Base-by-base conservation (phyloP, 352 stramenopile genomes). In the Globisporangium canariense region DNA sequence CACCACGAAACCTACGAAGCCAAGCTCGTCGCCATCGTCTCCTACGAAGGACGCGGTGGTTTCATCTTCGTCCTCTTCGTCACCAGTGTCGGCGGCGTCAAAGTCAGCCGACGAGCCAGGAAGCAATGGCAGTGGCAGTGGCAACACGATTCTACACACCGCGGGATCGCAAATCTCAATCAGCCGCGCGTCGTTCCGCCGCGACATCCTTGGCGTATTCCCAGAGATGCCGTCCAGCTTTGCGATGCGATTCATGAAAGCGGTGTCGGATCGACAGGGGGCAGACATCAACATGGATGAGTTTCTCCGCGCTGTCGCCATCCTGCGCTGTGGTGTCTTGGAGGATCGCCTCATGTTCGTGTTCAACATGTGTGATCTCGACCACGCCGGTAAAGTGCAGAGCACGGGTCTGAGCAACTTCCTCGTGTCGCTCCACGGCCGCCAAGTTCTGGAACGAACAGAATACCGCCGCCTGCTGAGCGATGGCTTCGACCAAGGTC, bases 231-330 rank as follows among this genome's bases (percentile, higher is more conserved):
- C 88, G 13, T 96, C 88, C 28, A 94, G 83, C 61, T 94, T 96
- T 64, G 86, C 86, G 9, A 93, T 96, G 83, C 77, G 88, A 3
- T 92, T 96, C 58, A 93, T 94, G 79, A 96, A 96, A 66, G 86
- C 85, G 1, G 78, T 96, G 45, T 92, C 82, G 0, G 88, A 96
- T 41, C 87, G 85, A 8, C 84, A 93, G 68, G 80, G 83, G 20
- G 78, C 83, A 0, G 88, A 96, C 64, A 92, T 96, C 66, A 92
- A 91, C 47, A 93, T 96, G 86, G 88, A 96, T 60, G 88, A 96
- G 62, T 94, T 96, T 52, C 55, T 96, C 18, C 86, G 84, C 14
- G 81, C 86, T 1, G 76, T 94, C 18, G 88, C 86, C 9, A 91
- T 96, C 54, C 67, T 94, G 55, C 71, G 78, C 20, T 86, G 83